Conservation (phyloP, 2,329 filamentous ascomycete genomes). For the Lojkania enalia region DNA sequence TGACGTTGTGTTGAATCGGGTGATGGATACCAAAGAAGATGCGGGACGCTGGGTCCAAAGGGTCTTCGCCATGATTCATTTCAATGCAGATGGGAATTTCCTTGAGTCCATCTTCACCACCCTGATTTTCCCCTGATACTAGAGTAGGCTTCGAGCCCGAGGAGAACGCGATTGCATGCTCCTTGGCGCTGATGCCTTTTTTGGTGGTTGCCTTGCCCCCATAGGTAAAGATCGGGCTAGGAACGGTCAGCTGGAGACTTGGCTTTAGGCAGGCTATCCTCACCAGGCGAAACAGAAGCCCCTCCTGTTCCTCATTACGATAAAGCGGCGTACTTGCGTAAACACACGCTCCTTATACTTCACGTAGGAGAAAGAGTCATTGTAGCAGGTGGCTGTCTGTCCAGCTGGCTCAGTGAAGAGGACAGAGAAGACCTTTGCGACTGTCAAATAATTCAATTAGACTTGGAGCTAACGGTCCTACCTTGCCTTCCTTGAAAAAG, state of each 20-base stretch:
- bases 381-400: conserved; percentile 4
- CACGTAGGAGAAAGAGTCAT: conserved; percentile 8
- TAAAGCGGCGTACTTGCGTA: conserved; percentile 20
- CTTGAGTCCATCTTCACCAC: conserved; percentile 27
- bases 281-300: conserved; percentile 24
- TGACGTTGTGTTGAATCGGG: conserved; percentile 50
- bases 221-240: conserved; percentile 47
- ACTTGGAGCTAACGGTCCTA: no score
- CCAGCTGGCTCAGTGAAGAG: conserved; percentile 15
- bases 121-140: conserved; percentile 19
- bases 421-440: conserved; percentile 6
- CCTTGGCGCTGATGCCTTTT: conserved; percentile 31
- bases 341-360: conserved; percentile 9
- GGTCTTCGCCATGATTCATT: conserved; percentile 19
- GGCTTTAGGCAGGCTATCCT: conserved; percentile 15
- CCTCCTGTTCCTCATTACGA: conserved; percentile 9
- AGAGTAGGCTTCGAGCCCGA: conserved; percentile 6
- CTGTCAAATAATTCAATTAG: no score
- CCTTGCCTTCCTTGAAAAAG: background rate
- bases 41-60: conserved; percentile 38
- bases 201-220: conserved; percentile 38
- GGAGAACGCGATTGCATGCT: conserved; percentile 44
- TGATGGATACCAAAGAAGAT: conserved; percentile 47
- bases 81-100: conserved; percentile 41
- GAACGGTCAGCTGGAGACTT: background rate